Evolutionary conservation across 2,329 filamentous ascomycete genomes (phyloP), one percentile per base, ranked within the genome.

Genomic region (Penicillium capsulatum): DNA sequence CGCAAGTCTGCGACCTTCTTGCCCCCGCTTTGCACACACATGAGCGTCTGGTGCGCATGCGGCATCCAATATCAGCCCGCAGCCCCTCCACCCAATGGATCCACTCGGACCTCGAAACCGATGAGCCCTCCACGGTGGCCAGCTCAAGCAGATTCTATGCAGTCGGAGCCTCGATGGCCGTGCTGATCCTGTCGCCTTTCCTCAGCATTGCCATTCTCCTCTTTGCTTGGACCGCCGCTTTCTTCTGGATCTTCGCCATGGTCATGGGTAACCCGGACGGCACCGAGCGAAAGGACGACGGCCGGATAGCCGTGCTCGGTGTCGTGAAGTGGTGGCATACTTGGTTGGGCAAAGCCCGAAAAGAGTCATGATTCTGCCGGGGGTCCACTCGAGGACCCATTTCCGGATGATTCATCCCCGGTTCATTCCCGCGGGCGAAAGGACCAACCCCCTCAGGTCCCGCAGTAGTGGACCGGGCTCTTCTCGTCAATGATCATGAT

Each of bases 221-320:
- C 10, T 72, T 74, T 1, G 70, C 74, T 4, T 82, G 78, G 78
- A 73, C 75, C 0, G 70, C 77, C 0, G 78, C 76, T 1, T 73
- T 69, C 14, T 83, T 81, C 63, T 82, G 79, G 79, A 63, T 80
- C 36, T 80, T 79, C 53, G 70, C 76, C 16, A 72, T 72, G 52
- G 75, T 81, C 8, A 64, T 83, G 34, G 79, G 79, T 3, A 79
- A 82, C 59, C 79, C 79, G 19, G 77, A 79, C 38, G 75, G 75
- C 28, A 74, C 72, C 19, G 75, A 77, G 51, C 72, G 74, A 17
- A 72, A 73, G 47, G 79, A 82, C 45, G 79, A 83, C 48, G 79
- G 79, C 9, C 68, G 73, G 37, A 75, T 77, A 15, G 75, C 77
- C 9, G 77, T 81, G 3, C 61, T 83, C 2, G 72, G 71, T 3